Evolutionary conservation across 2,329 filamentous ascomycete genomes (phyloP).

Genomic region (Arthrobotrys conoides): DNA sequence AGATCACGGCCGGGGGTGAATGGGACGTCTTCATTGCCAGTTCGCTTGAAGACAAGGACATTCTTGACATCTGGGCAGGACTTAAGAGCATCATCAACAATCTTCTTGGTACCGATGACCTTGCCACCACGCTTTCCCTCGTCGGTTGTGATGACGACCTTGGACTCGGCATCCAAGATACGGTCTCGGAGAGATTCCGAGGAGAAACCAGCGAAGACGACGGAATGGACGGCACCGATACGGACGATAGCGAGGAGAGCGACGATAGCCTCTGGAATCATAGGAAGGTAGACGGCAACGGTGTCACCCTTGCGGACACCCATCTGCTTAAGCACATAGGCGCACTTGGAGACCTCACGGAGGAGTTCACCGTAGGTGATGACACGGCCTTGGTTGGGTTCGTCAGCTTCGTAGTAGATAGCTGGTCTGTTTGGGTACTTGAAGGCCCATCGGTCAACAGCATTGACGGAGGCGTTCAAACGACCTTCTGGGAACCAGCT

Average conservation of each 20-base stretch:
- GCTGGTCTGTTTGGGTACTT: constrained; percentile 92
- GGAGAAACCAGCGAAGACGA: constrained; percentile 97
- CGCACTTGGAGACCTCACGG: constrained; percentile 87
- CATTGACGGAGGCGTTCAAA: constrained; percentile 97
- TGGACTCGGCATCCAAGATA: constrained; percentile 89
- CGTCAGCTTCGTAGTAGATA: constrained; percentile 99
- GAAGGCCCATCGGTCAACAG: constrained; percentile 95
- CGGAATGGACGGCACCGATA: constrained; percentile 96
- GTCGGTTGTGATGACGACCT: constrained; percentile 95
- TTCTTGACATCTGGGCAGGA: constrained; percentile 90
- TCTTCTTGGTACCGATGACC: constrained; percentile 97
- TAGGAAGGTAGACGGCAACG: constrained; percentile 95
- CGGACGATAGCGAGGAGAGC: constrained; percentile 91
- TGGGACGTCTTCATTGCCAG: constrained; percentile 85
- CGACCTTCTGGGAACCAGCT: constrained; percentile 96
- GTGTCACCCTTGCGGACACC: constrained; percentile 97
- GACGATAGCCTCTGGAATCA: constrained; percentile 96
- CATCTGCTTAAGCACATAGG: constrained; percentile 92
- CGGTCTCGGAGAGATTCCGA: constrained; percentile 95
- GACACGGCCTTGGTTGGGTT: constrained; percentile 85
- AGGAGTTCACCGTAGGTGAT: constrained; percentile 95
- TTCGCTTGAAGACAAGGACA: constrained; percentile 94
- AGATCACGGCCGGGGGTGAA: constrained; percentile 89
- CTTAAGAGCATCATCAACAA: constrained; percentile 96
- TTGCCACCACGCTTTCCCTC: constrained; percentile 99